A percentile compares a stretch with the other conserved stretches of the same genome.
These are phyloP conservation scores for Bolboschoenus planiculmis DNA, from an alignment of 176 grass and related monocot genomes.

Conservation along the genomic window DNA sequence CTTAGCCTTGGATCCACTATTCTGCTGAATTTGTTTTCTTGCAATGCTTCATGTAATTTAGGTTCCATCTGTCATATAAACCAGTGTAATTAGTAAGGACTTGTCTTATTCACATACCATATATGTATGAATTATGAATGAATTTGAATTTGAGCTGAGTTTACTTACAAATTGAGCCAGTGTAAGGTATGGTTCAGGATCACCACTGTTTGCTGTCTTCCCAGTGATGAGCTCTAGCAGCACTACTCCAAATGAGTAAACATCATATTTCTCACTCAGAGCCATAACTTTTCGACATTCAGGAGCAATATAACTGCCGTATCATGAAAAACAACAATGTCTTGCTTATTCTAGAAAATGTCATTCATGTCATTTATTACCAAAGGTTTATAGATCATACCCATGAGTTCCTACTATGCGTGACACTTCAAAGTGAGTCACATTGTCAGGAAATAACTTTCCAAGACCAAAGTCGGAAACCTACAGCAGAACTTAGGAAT, in stretches of 20 bases:
- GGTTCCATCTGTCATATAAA: background rate
- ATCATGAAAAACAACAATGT: background rate
- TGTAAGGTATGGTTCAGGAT: constrained; percentile 7
- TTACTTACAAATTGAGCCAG: background rate
- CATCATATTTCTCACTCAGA: constrained; percentile 12
- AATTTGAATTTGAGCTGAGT: background rate
- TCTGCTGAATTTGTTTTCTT: background rate
- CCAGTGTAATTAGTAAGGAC: background rate
- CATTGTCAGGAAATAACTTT: constrained; percentile 58
- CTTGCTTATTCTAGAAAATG: background rate
- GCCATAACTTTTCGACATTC: background rate
- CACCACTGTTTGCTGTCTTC: background rate
- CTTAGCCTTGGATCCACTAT: background rate
- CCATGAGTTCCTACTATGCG: constrained; percentile 79
- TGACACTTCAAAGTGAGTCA: constrained; percentile 58
- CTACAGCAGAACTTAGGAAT: constrained; percentile 17
- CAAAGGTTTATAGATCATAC: constrained; percentile 19
- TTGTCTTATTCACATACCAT: background rate
- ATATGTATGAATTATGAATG: background rate
- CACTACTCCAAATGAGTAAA: constrained; percentile 7
- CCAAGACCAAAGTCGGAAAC: constrained; percentile 81
- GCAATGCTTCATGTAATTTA: background rate
- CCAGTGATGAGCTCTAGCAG: constrained; percentile 4
- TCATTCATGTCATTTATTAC: background rate
- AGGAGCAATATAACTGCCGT: constrained; percentile 3